Evolutionary conservation across 108 stramenopile genomes (phyloP).

Genomic region (Craspedostauros australis): DNA sequence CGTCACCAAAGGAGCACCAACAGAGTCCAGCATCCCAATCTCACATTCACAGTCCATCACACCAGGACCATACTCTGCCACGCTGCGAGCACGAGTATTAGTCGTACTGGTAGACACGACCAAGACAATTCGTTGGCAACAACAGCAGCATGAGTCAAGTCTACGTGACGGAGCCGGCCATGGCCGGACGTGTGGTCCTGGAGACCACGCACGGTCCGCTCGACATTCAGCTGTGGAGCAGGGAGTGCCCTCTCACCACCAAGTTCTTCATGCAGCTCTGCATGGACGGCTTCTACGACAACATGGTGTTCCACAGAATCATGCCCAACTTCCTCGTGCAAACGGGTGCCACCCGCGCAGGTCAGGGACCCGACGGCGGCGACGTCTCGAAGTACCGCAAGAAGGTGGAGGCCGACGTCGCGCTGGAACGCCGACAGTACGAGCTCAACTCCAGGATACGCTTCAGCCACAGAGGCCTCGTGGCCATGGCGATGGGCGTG

Average conservation of each 20-base stretch:
- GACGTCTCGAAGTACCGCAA: conserved; percentile 33
- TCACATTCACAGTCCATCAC: no score
- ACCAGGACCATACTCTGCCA: no score
- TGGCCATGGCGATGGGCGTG: conserved; percentile 85
- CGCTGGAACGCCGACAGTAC: conserved; percentile 55
- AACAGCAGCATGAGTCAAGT: conserved; percentile 74
- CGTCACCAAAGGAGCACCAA: no score
- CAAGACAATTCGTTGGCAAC: neutral
- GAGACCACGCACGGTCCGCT: conserved; percentile 91
- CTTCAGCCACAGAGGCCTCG: conserved; percentile 90
- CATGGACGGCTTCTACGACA: conserved; percentile 81
- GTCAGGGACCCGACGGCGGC: neutral
- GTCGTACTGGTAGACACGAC: no score
- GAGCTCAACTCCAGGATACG: conserved; percentile 85
- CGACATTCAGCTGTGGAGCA: conserved; percentile 86
- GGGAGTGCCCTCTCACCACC: conserved; percentile 86
- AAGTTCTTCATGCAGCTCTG: conserved; percentile 89
- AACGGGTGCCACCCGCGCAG: conserved; percentile 56
- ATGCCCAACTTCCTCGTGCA: conserved; percentile 88
- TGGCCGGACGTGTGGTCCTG: conserved; percentile 76
- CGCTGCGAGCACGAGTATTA: no score
- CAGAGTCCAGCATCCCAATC: no score
- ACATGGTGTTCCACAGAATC: conserved; percentile 78
- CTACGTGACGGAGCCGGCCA: conserved; percentile 90
- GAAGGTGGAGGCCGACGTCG: conserved; percentile 21